Evolutionary conservation across 2,329 filamentous ascomycete species (phyloP).

Genomic region (Aspergillus phoenicis): DNA sequence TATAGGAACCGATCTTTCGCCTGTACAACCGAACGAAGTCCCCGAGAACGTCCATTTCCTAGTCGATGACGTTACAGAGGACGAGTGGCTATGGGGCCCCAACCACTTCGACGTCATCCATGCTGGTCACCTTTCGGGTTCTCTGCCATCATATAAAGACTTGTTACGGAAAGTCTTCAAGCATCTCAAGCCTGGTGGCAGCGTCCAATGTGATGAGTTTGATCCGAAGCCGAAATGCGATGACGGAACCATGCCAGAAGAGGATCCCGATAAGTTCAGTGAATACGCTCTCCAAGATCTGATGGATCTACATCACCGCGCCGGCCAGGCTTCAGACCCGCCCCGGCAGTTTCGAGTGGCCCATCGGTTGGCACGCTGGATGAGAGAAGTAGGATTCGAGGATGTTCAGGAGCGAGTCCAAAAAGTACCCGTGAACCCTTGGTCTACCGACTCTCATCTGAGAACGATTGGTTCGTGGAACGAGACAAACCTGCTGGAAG

Average conservation of each 20-base stretch:
- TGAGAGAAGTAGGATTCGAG: constrained; percentile 60
- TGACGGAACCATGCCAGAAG: constrained; percentile 55
- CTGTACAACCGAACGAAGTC: constrained; percentile 66
- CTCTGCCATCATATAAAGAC: constrained; percentile 58
- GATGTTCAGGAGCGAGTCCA: constrained; percentile 57
- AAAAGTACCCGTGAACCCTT: constrained; percentile 57
- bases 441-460: constrained; percentile 52
- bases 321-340: constrained; percentile 49
- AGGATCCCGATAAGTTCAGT: constrained; percentile 43
- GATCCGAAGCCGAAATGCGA: constrained; percentile 54
- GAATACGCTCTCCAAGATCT: constrained; percentile 51
- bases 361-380: constrained; percentile 56
- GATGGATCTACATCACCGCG: constrained; percentile 46
- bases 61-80: constrained; percentile 67
- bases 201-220: constrained; percentile 48
- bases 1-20: constrained; percentile 67
- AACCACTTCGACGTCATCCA: constrained; percentile 62
- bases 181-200: constrained; percentile 61
- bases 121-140: constrained; percentile 60
- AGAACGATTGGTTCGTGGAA: constrained; percentile 55
- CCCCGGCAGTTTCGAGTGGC: constrained; percentile 55
- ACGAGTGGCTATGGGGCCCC: constrained; percentile 59
- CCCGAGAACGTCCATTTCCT: constrained; percentile 75
- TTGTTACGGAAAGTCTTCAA: constrained; percentile 56
- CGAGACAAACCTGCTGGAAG: constrained; percentile 50